Base-by-base conservation (phyloP, 345 rosid species). In the Cardamine resedifolia region DNA sequence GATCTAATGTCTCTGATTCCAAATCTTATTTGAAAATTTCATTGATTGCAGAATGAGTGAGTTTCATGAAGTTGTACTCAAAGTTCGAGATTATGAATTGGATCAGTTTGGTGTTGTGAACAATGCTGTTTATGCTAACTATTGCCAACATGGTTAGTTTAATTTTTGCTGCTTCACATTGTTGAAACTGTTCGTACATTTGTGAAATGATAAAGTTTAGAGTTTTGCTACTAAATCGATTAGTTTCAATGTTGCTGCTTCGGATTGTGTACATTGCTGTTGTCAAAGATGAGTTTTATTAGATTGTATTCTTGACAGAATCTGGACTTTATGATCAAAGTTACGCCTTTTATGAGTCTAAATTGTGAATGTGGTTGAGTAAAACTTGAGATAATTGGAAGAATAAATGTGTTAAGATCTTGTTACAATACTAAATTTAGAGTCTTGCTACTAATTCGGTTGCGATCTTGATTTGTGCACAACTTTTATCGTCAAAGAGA, bases 101-200 rank as follows among this genome's bases (percentile, higher is more conserved):
- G 97, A 94, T 84, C 98, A 89, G 47, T 94, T 78, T 58, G 90
- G 98, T 43, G 96, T 90, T 45, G 98, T 92, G 34, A 87, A 92
- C 83, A 89, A 90, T 83, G 92, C 97, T 41, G 85, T 85, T 62
- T 93, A 93, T 52, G 90, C 96, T n/a, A 90, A 85, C 64, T 86
- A 91, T 52, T 91, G 97, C 66, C 92, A 90, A 81, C 95, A 88
- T 62, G 97, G 97, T 89, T 66, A 70, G 73, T 15, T 44, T 30
- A 18, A 16, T 39, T 31, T 27, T 68, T 28, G n/a, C 21, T 45
- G 39, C 66, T 30, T 53, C 19, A 27, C 5, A 28, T 28, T 53
- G 10, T 27, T 6, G 5, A 28, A 28, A 27, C 1, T 26, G 34
- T 53, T 53, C 11, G n/a, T 53, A 27, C 6, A 48, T 20, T 19